phyloP scores from a whole-genome alignment of 306 rosid species.

The Casuarina equisetifolia region DNA sequence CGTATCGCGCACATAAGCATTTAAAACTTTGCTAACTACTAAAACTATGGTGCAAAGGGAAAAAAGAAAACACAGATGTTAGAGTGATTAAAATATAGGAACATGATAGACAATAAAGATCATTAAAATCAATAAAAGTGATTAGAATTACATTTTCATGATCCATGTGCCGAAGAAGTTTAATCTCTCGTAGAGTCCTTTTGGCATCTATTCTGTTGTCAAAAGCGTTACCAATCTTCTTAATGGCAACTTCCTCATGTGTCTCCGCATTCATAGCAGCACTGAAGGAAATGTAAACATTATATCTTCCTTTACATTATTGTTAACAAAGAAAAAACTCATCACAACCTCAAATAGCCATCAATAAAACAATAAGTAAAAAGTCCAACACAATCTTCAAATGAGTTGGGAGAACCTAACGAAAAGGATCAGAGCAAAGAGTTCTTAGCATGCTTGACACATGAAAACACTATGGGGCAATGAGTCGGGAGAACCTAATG shows the following conservation, averaged over 20 bases:
- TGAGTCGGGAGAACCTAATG: background rate
- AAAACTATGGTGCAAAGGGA: background rate
- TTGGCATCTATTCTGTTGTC: conserved; percentile 95
- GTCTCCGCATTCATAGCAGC: conserved; percentile 88
- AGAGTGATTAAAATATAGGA: conserved; percentile 13
- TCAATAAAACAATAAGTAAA: background rate
- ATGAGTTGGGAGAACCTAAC: background rate
- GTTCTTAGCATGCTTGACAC: background rate
- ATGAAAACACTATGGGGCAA: background rate
- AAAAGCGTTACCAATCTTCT: conserved; percentile 98
- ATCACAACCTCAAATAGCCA: conserved; percentile 7
- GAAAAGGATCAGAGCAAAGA: background rate
- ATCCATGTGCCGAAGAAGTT: conserved; percentile 91
- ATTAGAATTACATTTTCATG: conserved; percentile 79
- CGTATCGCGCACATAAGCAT: conserved; percentile 2
- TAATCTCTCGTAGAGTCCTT: conserved; percentile 90
- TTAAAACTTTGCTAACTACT: conserved; percentile 2
- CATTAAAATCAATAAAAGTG: background rate
- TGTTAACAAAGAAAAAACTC: conserved; percentile 25
- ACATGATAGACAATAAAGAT: conserved; percentile 8
- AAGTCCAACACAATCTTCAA: background rate
- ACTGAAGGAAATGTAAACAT: conserved; percentile 51
- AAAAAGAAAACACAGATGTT: conserved; percentile 5
- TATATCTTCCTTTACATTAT: conserved; percentile 30
- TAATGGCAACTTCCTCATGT: conserved; percentile 87